phyloP scores from a whole-genome alignment of 495 filamentous ascomycete species.

The Elasticomyces elasticus region DNA sequence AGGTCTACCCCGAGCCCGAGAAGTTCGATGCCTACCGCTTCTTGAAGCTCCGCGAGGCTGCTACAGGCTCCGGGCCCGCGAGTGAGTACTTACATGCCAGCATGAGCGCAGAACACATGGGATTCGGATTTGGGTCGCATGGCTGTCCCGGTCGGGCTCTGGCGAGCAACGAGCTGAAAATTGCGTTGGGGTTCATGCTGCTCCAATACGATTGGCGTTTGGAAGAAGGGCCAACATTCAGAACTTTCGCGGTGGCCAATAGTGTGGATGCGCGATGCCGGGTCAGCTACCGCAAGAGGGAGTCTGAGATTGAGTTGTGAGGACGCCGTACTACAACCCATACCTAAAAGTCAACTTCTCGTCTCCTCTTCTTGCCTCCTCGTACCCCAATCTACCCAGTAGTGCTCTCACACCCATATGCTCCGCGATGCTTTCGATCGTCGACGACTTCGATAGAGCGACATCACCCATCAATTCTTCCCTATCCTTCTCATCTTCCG shows the following conservation, averaged over 20 bases:
- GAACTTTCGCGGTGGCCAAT: neutral
- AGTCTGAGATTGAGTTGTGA: neutral
- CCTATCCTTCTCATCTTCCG: slow-evolving; percentile 24
- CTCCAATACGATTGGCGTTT: neutral
- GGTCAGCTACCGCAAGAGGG: neutral
- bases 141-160: neutral
- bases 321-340: slow-evolving; percentile 15
- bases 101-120: no score
- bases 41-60: no score
- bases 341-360: slow-evolving; percentile 20
- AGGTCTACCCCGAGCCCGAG: no score
- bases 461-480: slow-evolving; percentile 18
- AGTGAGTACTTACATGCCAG: no score
- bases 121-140: no score
- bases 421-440: neutral
- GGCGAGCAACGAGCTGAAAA: neutral
- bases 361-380: slow-evolving; percentile 12
- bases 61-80: no score
- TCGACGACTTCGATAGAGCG: neutral
- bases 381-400: neutral
- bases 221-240: neutral
- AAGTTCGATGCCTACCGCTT: no score
- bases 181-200: neutral
- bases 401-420: neutral
- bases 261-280: neutral